Evolutionary conservation across 495 filamentous ascomycete species (phyloP).

Genomic region (Cenococcum geophilum): DNA sequence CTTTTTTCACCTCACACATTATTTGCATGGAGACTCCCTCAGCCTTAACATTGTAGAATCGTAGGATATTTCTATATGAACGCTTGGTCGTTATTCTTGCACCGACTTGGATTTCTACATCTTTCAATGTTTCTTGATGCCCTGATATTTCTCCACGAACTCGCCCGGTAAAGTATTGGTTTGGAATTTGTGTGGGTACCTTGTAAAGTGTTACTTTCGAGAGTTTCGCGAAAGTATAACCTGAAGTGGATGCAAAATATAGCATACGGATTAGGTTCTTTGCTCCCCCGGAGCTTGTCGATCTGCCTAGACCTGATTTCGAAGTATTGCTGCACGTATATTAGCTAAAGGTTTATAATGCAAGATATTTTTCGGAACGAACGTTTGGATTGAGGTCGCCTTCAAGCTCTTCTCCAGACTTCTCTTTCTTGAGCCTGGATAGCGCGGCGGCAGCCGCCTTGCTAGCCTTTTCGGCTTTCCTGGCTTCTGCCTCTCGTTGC

Average conservation of each 20-base stretch:
- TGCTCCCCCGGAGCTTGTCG: constrained; percentile 75
- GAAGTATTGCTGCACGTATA: constrained; percentile 76
- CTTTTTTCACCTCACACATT: constrained; percentile 70
- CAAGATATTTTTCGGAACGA: constrained; percentile 30
- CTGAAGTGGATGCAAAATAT: neutral
- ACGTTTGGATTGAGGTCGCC: constrained; percentile 86
- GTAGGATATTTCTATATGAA: constrained; percentile 69
- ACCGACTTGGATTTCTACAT: constrained; percentile 65
- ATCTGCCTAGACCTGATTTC: constrained; percentile 84
- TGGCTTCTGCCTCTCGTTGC: constrained; percentile 74
- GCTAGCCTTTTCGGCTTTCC: constrained; percentile 74
- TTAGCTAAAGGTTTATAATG: constrained; percentile 7
- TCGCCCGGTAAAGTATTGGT: constrained; percentile 71
- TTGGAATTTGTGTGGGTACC: constrained; percentile 84
- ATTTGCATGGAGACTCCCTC: constrained; percentile 84
- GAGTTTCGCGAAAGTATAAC: neutral
- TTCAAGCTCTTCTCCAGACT: constrained; percentile 56
- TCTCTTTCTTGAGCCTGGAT: constrained; percentile 58
- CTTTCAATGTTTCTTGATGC: constrained; percentile 68
- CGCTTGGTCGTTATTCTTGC: constrained; percentile 75
- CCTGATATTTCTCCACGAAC: constrained; percentile 65
- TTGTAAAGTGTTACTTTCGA: neutral
- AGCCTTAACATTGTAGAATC: constrained; percentile 87
- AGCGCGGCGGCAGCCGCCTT: constrained; percentile 51
- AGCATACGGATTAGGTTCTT: constrained; percentile 63